Percentiles rank a stretch among this genome's conserved stretches.
These are phyloP conservation scores for Casuarina equisetifolia DNA, from an alignment of 306 rosid genomes.

Conservation along the genomic window DNA sequence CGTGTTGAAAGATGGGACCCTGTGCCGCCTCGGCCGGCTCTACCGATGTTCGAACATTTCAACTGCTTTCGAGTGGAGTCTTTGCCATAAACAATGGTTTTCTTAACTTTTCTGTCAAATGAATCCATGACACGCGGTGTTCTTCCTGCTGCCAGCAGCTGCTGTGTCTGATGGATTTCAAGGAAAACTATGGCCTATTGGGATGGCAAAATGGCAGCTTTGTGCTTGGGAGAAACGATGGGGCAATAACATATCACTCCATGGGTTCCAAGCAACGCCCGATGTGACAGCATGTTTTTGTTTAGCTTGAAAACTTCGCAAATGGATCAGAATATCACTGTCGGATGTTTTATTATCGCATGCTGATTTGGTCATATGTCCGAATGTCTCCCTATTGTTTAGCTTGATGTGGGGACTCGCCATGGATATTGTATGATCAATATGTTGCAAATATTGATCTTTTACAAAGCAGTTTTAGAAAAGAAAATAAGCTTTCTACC, in stretches of 20 bases:
- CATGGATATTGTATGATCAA: no score
- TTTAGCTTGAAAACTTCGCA: background rate
- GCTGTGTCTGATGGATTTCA: no score
- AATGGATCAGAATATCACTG: no score
- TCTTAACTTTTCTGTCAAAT: background rate
- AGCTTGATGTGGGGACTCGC: no score
- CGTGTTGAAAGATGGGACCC: background rate
- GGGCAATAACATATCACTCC: no score
- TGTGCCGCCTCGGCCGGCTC: conserved; percentile 31
- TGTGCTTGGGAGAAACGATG: background rate
- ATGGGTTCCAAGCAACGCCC: background rate
- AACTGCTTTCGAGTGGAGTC: background rate
- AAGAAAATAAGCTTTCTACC: no score
- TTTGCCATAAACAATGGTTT: background rate
- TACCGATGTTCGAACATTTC: background rate
- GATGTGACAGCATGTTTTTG: background rate
- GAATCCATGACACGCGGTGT: background rate
- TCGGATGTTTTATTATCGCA: background rate
- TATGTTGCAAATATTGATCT: no score
- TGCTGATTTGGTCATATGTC: background rate
- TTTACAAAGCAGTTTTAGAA: no score
- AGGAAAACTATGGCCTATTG: no score
- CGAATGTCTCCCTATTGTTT: no score
- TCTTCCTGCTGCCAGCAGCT: no score
- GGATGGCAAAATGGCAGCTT: background rate